A percentile compares a stretch with the other conserved stretches of the same genome.
Evolutionary conservation across 2,329 filamentous ascomycete species (phyloP).

Genomic region (Phialemoniopsis sp.): DNA sequence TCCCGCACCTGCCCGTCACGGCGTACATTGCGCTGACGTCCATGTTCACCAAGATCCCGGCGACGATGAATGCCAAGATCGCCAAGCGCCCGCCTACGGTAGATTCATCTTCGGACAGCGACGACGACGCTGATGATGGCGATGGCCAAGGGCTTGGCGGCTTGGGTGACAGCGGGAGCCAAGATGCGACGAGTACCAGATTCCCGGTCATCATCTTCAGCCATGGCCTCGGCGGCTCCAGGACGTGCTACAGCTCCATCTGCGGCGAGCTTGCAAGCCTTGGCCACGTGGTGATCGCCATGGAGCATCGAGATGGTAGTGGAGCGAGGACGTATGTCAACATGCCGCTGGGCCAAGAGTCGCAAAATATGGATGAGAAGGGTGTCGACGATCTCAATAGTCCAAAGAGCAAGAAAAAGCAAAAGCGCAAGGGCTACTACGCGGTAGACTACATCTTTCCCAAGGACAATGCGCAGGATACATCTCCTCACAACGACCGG

Average conservation of each 20-base stretch:
- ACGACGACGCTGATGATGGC: conserved; percentile 8
- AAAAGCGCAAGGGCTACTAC: conserved; percentile 34
- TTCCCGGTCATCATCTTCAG: conserved; percentile 65
- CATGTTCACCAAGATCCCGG: conserved; percentile 62
- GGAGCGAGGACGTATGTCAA: conserved; percentile 59
- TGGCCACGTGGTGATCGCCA: conserved; percentile 59
- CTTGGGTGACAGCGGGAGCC: conserved; percentile 3
- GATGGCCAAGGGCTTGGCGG: conserved; percentile 10
- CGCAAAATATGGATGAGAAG: conserved; percentile 19
- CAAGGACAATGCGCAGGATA: conserved; percentile 46
- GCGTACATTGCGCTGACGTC: conserved; percentile 51
- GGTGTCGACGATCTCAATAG: conserved; percentile 2
- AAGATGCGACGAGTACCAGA: conserved; percentile 24
- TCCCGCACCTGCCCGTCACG: conserved; percentile 43
- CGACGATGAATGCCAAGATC: conserved; percentile 55
- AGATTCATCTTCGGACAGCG: conserved; percentile 9
- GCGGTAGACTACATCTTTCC: conserved; percentile 61
- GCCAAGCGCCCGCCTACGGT: conserved; percentile 49
- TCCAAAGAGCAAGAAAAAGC: conserved; percentile 19
- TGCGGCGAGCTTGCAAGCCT: conserved; percentile 65
- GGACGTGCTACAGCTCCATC: conserved; percentile 58
- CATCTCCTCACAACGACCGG: conserved; percentile 9
- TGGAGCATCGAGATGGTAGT: conserved; percentile 64
- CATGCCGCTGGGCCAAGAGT: conserved; percentile 32
- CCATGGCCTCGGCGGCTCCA: conserved; percentile 60